Evolutionary conservation across 306 rosid species (phyloP).

Genomic region (Prunus mira): DNA sequence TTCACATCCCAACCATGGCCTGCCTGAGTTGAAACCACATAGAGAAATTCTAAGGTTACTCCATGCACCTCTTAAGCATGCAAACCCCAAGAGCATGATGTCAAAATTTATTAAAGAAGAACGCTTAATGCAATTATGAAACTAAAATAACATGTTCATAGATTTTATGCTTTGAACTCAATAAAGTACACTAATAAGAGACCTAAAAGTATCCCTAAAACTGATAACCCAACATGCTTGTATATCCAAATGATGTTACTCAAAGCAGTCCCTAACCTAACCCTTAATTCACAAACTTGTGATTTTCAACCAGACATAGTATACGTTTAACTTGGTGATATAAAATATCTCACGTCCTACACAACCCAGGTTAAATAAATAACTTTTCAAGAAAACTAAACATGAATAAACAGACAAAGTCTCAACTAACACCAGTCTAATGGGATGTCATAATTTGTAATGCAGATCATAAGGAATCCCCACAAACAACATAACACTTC

Average conservation of each 20-base stretch:
- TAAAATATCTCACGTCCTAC: neutral
- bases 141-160: neutral
- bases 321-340: neutral
- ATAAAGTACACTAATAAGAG: neutral
- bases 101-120: neutral
- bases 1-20: constrained; percentile 99
- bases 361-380: neutral
- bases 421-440: neutral
- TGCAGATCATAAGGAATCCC: neutral
- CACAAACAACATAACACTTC: neutral
- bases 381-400: neutral
- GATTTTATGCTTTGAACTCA: neutral
- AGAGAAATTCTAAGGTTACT: constrained; percentile 41
- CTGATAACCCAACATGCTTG: neutral
- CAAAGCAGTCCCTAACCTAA: neutral
- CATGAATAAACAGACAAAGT: neutral
- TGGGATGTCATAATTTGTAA: neutral
- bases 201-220: neutral
- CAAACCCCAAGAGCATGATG: neutral
- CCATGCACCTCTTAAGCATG: constrained; percentile 20
- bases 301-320: neutral
- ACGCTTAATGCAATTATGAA: constrained; percentile 7
- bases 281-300: neutral
- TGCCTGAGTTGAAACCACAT: constrained; percentile 89
- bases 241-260: neutral